Base-by-base conservation (phyloP, 306 rosid genomes). In the Sicyos edulis region DNA sequence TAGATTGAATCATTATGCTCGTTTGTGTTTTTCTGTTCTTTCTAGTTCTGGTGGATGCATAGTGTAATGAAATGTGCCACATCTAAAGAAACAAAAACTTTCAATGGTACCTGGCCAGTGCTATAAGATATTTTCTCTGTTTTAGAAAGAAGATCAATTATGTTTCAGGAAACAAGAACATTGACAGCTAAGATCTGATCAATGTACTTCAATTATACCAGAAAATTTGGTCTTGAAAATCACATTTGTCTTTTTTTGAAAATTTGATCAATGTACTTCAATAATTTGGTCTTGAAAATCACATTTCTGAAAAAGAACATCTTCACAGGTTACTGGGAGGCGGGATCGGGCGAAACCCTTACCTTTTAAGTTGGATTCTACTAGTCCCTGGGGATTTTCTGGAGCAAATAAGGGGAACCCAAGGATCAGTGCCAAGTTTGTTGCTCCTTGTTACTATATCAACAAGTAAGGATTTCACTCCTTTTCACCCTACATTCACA, bases 341-440 rank as follows among this genome's bases (percentile, higher is more conserved):
- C 86, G 98, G 80, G 98, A 93, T 51, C 87, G 96, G 82, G 98
- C 98, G 17, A 93, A 93, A 80, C 89, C 98, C 56, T 79, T 90
- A 79, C 88, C 97, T 56, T 93, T 93, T 84, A 93, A 86, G 83
- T 66, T 90, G 83, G 98, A 88, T 68, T 62, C 75, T 19, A 78
- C 81, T 47, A 92, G 98, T 55, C 79, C 85, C 3, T 88, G 97
- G 96, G 98, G 98, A 22, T 93, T 93, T 75, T 81, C 88, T 34
- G 98, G 98, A 54, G 96, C 96, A 42, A 93, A 93, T 79, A 96
- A 87, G 7, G 97, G 98, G 74, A 93, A 88, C 78, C 98, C 98
- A 4, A 74, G 78, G 54, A 93, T 93, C 85, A 90, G 89, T 80
- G 81, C 98, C n/a, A 76, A 88, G 77, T 93, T 93, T 80, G 63